Conservation (phyloP, 1,284 basidiomycete genomes). For the Phlebopus sp. region DNA sequence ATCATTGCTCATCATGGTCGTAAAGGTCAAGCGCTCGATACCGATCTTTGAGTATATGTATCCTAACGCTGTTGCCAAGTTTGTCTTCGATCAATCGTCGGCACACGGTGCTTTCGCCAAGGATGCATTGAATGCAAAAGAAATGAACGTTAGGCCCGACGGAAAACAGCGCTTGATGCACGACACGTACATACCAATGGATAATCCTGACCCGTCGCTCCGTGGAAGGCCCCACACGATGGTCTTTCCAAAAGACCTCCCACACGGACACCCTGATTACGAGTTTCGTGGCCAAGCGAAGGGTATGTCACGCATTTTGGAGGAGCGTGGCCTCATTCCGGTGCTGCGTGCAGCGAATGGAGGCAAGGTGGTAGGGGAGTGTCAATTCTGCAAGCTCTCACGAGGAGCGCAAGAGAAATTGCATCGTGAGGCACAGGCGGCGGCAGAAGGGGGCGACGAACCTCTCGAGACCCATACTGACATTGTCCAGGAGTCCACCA, state of each 20-base stretch:
- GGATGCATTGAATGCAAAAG: constrained; percentile 10
- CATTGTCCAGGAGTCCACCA: neutral
- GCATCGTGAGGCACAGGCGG: neutral
- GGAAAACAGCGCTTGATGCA: constrained; percentile 2
- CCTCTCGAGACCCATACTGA: neutral
- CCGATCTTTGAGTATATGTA: constrained; percentile 3
- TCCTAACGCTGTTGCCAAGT: constrained; percentile 4
- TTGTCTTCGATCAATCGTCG: constrained; percentile 11
- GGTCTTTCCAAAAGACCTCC: too few relatives aligned
- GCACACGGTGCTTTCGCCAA: too few relatives aligned
- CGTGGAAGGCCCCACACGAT: too few relatives aligned
- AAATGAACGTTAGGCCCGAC: constrained; percentile 9
- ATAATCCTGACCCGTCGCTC: too few relatives aligned
- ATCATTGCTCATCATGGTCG: too few relatives aligned
- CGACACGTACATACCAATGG: too few relatives aligned
- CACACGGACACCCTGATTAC: too few relatives aligned
- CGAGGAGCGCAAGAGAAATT: neutral
- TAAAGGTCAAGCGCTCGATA: constrained; percentile 3
- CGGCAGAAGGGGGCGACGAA: neutral
- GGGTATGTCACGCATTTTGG: constrained; percentile 35
- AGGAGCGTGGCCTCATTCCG: constrained; percentile 21
- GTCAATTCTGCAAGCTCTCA: constrained; percentile 4
- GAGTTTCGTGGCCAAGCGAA: constrained; percentile 30
- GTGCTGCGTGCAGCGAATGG: neutral
- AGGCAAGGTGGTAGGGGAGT: constrained; percentile 5